Conservation (phyloP, 2,329 filamentous ascomycete genomes). For the Ophiobolus disseminans region DNA sequence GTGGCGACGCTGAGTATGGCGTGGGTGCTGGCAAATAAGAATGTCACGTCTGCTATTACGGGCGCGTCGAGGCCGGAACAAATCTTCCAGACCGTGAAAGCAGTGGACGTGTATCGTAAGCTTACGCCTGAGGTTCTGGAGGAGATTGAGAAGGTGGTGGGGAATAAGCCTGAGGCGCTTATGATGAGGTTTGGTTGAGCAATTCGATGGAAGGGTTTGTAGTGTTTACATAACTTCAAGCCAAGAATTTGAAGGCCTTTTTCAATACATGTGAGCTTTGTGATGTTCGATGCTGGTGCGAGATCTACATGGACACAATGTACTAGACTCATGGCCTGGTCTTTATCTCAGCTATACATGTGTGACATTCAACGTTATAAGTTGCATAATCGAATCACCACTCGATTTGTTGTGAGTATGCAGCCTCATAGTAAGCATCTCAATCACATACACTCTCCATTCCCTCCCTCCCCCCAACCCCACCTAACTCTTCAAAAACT, state of each 20-base stretch:
- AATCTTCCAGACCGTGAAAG: constrained; percentile 49
- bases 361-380: too few relatives aligned
- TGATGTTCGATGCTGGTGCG: too few relatives aligned
- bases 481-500: constrained; percentile 35
- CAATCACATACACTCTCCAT: background rate
- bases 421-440: background rate
- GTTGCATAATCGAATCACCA: too few relatives aligned
- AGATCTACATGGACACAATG: too few relatives aligned
- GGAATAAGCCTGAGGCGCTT: constrained; percentile 41
- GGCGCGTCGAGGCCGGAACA: constrained; percentile 40
- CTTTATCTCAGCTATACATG: too few relatives aligned
- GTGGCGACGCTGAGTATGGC: constrained; percentile 51
- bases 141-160: constrained; percentile 48
- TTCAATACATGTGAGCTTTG: too few relatives aligned
- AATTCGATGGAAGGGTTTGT: background rate
- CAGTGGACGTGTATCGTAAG: constrained; percentile 53
- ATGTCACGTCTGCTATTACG: constrained; percentile 40
- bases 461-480: background rate
- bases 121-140: constrained; percentile 54
- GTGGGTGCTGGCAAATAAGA: constrained; percentile 45
- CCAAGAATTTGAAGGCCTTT: too few relatives aligned
- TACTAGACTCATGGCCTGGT: too few relatives aligned
- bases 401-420: too few relatives aligned
- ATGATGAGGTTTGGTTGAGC: constrained; percentile 36
- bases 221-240: background rate